A percentile compares a stretch with the other conserved stretches of the same genome.
Conservation (phyloP, 306 rosid species). For the Glycine latifolia region DNA sequence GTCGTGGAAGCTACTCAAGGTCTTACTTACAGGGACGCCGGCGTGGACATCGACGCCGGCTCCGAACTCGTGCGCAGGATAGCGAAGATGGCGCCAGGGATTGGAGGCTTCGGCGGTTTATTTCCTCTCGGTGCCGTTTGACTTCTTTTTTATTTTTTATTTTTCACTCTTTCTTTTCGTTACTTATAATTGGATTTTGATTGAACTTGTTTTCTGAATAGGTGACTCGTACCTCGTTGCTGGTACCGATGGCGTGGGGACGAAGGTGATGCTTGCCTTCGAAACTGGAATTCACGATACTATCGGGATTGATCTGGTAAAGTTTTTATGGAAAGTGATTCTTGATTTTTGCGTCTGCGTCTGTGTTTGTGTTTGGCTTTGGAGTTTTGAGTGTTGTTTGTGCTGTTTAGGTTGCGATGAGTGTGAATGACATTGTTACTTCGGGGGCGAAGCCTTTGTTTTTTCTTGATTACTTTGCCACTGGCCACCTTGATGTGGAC, state of each 20-base stretch:
- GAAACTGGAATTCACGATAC: constrained; percentile 92
- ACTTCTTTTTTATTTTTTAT: neutral
- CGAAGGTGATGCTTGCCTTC: constrained; percentile 88
- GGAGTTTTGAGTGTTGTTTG: neutral
- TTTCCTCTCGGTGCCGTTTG: constrained; percentile 73
- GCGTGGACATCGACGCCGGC: constrained; percentile 95
- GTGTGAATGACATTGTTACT: constrained; percentile 91
- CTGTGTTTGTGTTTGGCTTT: constrained; percentile 2
- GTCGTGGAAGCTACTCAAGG: constrained; percentile 45
- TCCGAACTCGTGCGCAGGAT: constrained; percentile 87
- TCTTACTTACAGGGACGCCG: constrained; percentile 84
- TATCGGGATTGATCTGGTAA: constrained; percentile 95
- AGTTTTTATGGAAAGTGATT: neutral
- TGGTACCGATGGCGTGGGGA: constrained; percentile 96
- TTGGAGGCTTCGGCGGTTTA: constrained; percentile 95
- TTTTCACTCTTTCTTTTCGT: neutral
- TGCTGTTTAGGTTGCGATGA: constrained; percentile 84
- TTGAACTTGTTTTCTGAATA: constrained; percentile 35
- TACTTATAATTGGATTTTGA: neutral
- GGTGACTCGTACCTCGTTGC: constrained; percentile 92
- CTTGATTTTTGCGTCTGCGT: neutral
- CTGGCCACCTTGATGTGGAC: constrained; percentile 88
- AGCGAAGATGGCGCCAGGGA: constrained; percentile 91
- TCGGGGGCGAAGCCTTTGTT: constrained; percentile 95
- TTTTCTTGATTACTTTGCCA: constrained; percentile 95